Evolutionary conservation across 768 basidiomycete species (phyloP).

Genomic region (Termitomyces sp.): DNA sequence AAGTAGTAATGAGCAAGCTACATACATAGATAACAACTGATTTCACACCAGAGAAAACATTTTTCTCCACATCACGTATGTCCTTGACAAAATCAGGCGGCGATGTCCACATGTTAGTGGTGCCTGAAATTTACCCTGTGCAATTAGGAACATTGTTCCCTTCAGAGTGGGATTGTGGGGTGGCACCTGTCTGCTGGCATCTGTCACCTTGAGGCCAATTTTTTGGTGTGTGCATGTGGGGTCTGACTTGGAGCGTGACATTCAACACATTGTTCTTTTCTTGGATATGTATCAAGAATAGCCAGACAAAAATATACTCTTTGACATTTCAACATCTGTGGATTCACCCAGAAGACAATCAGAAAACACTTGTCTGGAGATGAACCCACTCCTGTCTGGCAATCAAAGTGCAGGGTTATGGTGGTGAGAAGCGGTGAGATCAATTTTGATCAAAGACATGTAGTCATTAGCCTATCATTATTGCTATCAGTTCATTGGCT

Average conservation of each 20-base stretch:
- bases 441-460: slow-evolving; percentile 11
- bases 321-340: not conserved
- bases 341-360: not conserved
- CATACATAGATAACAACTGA: no score
- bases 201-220: not conserved
- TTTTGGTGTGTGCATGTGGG: not conserved
- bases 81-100: slow-evolving; percentile 3
- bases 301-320: not conserved
- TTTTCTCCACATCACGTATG: not conserved
- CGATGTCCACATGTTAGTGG: not conserved
- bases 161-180: slow-evolving; percentile 1
- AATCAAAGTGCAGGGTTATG: slow-evolving; percentile 10
- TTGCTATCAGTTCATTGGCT: no score
- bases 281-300: not conserved
- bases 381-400: not conserved
- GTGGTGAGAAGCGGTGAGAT: no score
- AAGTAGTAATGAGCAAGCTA: no score
- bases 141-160: slow-evolving; percentile 7
- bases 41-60: not conserved
- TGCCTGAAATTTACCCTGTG: slow-evolving; percentile 2
- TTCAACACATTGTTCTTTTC: not conserved
- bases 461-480: slow-evolving; percentile 11
- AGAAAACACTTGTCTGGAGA: not conserved
- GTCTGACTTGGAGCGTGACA: slow-evolving; percentile 10
- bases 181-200: no score